Percentiles rank a stretch among this genome's conserved stretches.
phyloP scores from a whole-genome alignment of 2,329 filamentous ascomycete species.

The Xylariomycetidae sp. region DNA sequence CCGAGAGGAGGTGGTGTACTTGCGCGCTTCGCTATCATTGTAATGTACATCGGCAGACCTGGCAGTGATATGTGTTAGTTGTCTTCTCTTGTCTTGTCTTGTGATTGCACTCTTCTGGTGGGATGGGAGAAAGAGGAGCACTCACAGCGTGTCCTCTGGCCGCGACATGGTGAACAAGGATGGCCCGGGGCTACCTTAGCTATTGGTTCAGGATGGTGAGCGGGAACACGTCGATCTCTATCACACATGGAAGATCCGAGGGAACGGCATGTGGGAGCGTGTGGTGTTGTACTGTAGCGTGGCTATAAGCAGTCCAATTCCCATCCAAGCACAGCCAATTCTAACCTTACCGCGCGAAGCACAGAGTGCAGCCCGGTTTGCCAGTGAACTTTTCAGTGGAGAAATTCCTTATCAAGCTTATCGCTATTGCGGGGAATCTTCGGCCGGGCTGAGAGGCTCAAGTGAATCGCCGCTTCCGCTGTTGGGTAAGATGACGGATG shows the following conservation, averaged over 20 bases:
- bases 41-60: constrained; percentile 97
- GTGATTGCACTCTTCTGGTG: no score
- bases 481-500: neutral
- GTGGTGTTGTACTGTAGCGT: no score
- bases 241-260: no score
- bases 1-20: constrained; percentile 94
- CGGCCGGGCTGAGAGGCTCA: constrained; percentile 7
- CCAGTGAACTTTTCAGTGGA: constrained; percentile 22
- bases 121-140: constrained; percentile 8
- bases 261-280: no score
- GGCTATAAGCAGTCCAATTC: no score
- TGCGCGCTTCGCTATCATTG: constrained; percentile 89
- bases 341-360: no score
- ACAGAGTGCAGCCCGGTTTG: neutral
- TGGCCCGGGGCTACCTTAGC: neutral
- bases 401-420: constrained; percentile 13
- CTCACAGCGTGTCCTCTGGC: constrained; percentile 86
- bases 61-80: constrained; percentile 18
- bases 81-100: no score
- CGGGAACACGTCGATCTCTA: no score
- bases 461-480: constrained; percentile 9
- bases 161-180: constrained; percentile 71
- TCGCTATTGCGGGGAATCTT: constrained; percentile 11
- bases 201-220: neutral
- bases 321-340: no score